Evolutionary conservation across 306 rosid species (phyloP).

Genomic region (Nissolia schottii): DNA sequence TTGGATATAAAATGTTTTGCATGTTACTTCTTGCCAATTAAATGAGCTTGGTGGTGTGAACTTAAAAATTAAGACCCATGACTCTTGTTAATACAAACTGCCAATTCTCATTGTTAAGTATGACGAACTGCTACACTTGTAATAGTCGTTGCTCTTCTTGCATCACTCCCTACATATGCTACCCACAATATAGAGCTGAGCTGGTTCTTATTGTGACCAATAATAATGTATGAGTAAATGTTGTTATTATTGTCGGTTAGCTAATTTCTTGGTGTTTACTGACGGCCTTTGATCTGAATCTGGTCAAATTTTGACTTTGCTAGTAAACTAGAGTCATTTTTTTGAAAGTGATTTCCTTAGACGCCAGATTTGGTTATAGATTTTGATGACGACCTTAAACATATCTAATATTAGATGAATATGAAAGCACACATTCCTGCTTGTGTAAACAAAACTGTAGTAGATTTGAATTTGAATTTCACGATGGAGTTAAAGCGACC

Average conservation of each 20-base stretch:
- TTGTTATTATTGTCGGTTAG: background rate
- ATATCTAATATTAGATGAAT: conserved; percentile 12
- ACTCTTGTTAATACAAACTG: conserved; percentile 21
- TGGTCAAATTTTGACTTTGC: background rate
- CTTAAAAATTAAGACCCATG: conserved; percentile 2
- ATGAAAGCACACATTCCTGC: background rate
- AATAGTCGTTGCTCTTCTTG: conserved; percentile 11
- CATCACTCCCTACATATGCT: background rate
- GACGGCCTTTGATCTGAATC: conserved; percentile 20
- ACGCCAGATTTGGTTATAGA: conserved; percentile 28
- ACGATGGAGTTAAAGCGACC: background rate
- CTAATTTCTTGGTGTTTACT: conserved; percentile 8
- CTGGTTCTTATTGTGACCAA: conserved; percentile 17
- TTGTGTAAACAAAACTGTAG: background rate
- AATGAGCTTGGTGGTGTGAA: background rate
- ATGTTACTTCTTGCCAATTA: background rate
- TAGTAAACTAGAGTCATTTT: background rate
- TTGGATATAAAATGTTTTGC: background rate
- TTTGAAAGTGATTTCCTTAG: background rate
- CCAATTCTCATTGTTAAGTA: conserved; percentile 43
- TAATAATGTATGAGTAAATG: background rate
- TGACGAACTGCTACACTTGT: conserved; percentile 37
- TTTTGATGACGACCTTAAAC: conserved; percentile 27
- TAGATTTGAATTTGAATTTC: conserved; percentile 12
- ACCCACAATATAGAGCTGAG: conserved; percentile 27